phyloP scores from a whole-genome alignment of 148 eudicot genomes.

The Mesembryanthemum crystallinum region DNA sequence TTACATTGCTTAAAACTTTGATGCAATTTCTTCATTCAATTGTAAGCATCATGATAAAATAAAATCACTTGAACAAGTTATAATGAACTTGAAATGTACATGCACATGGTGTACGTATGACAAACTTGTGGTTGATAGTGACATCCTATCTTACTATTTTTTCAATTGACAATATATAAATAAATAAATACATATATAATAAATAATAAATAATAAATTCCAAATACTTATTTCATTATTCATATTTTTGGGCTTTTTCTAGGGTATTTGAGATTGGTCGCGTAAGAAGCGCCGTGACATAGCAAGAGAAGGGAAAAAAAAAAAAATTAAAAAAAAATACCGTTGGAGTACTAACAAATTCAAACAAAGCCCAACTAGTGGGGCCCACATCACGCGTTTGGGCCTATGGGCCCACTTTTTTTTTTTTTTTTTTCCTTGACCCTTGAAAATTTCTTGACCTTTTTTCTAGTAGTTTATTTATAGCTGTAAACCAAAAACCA shows the following conservation, averaged over 20 bases:
- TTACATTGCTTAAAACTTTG: too few species aligned
- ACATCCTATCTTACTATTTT: not conserved
- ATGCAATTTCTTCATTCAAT: too few species aligned
- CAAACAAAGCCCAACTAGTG: constrained; percentile 1
- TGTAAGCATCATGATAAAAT: too few species aligned
- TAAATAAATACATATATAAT: too few species aligned
- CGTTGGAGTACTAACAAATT: constrained; percentile 19
- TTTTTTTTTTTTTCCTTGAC: too few species aligned
- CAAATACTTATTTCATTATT: not conserved
- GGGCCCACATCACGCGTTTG: constrained; percentile 36
- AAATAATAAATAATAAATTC: too few species aligned
- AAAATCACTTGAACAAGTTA: too few species aligned
- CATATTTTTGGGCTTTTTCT: not conserved
- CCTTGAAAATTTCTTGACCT: constrained; percentile 22
- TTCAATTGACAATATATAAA: not conserved
- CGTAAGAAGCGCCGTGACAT: constrained; percentile 26
- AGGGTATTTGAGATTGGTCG: not conserved
- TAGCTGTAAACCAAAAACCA: constrained; percentile 23
- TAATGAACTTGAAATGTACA: too few species aligned
- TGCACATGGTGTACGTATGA: too few species aligned
- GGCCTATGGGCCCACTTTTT: constrained; percentile 16
- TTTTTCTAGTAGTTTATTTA: not conserved
- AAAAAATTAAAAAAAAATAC: too few species aligned
- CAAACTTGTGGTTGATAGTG: not conserved
- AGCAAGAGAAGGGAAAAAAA: not conserved